Base-by-base conservation (phyloP, 2,329 filamentous ascomycete genomes). In the Cadophora malorum region DNA sequence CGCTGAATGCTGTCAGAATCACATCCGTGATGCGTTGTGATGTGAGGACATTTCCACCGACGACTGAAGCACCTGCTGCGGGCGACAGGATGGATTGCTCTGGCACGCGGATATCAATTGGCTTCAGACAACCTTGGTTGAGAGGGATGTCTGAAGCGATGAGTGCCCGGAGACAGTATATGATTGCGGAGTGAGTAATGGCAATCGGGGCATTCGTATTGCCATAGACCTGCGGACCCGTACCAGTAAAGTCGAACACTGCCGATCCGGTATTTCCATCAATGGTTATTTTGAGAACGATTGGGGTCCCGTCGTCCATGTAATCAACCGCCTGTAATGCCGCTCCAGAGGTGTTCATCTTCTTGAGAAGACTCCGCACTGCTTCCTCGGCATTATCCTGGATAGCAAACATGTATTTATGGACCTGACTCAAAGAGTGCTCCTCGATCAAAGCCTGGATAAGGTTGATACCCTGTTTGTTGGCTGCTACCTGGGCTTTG, bases 281-380 rank as follows among this genome's bases (percentile, higher is more conserved):
- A 71, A 96, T 95, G 3, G 86, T 88, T n/a, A 96, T 84, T 69
- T 88, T 89, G 10, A 95, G 83, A 55, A 84, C 81, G 74, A 95
- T 93, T 0, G 91, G 90, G 5, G 86, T 91, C 21, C 92, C 92
- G 72, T 96, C 92, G 71, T 96, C 92, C 90, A 95, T 94, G 81
- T 88, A 91, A 50, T 96, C 92, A 1, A 89, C 82, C 0, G 92
- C 90, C 19, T 86, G 83, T 0, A 95, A 84, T 8, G 90, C 86
- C 65, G 86, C 83, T 3, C 89, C 89, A 71, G 92, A 91, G 21
- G 86, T 84, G 94, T 92, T 1, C 88, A 82, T 67, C 83, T 49
- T 81, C 75, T 90, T 92, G 23, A 96, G 83, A 8, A 95, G 83
- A 53, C 85, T 85, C 23, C 91, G 86, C 0, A 96, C 92, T 33